These are phyloP conservation scores for Scopulariopsis brevicaulis DNA, from an alignment of 2,329 filamentous ascomycete genomes.

Conservation along the genomic window DNA sequence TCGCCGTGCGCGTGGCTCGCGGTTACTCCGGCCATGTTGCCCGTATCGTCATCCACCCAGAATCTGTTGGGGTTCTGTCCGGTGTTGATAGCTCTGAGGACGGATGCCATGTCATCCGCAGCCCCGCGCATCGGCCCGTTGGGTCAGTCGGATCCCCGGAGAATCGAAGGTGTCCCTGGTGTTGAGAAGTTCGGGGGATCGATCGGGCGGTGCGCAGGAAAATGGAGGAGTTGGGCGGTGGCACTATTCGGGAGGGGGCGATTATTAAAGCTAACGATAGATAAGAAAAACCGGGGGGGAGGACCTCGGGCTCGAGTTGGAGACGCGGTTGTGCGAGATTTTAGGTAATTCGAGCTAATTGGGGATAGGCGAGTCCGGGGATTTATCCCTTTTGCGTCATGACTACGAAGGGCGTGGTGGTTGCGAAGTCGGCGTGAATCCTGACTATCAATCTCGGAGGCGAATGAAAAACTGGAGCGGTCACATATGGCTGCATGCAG, in stretches of 20 bases:
- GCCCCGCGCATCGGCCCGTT: not conserved
- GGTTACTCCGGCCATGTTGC: slow-evolving; percentile 1
- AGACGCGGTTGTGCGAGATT: not conserved
- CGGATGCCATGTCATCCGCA: slow-evolving; percentile 1
- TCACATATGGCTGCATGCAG: not conserved
- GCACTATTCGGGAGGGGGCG: not conserved
- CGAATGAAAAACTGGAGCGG: not conserved
- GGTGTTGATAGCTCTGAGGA: not conserved
- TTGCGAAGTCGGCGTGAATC: not conserved
- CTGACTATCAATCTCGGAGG: not conserved
- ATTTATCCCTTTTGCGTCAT: not conserved
- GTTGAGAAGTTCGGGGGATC: not conserved
- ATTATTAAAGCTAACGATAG: not conserved
- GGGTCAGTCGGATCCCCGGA: not conserved
- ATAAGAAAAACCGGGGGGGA: not conserved
- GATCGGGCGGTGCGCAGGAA: not conserved
- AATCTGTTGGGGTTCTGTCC: slow-evolving; percentile 1
- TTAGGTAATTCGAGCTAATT: not conserved
- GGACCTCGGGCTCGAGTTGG: not conserved
- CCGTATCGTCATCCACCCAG: not conserved
- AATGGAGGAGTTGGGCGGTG: not conserved
- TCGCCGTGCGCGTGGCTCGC: not conserved
- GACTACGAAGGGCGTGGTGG: not conserved
- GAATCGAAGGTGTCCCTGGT: not conserved
- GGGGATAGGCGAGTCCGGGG: not conserved